phyloP scores from a whole-genome alignment of 169 alveolate species.

The Cyclospora cayetanensis region DNA sequence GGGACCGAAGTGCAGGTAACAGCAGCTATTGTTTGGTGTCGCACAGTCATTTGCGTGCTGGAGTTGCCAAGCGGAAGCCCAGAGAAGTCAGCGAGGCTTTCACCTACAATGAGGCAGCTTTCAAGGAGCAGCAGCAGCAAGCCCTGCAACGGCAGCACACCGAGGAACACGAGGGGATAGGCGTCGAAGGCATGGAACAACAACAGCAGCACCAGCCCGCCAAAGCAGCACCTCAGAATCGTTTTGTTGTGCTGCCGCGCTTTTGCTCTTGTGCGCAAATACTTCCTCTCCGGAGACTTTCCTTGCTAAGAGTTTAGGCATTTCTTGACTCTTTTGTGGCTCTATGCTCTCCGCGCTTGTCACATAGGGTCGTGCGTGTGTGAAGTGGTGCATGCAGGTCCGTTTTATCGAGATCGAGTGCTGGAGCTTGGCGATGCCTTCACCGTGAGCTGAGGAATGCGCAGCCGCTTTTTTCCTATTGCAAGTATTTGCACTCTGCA shows the following conservation, averaged over 20 bases:
- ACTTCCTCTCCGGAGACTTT: too few relatives aligned
- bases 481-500: too few relatives aligned
- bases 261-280: conserved; percentile 20
- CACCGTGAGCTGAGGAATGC: too few relatives aligned
- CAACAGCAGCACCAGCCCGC: conserved; percentile 33
- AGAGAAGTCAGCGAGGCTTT: neutral
- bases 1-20: neutral
- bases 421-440: conserved; percentile 17
- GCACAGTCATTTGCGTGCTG: neutral
- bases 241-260: conserved; percentile 40
- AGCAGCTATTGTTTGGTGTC: conserved; percentile 36
- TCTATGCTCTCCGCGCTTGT: too few relatives aligned
- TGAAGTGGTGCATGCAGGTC: too few relatives aligned
- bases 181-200: too few relatives aligned
- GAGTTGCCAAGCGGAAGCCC: neutral
- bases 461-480: too few relatives aligned
- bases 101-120: neutral
- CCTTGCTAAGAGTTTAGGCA: neutral
- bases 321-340: too few relatives aligned
- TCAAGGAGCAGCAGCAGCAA: neutral
- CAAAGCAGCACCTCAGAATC: neutral
- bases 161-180: neutral
- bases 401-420: conserved; percentile 17
- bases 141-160: conserved; percentile 3
- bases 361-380: too few relatives aligned